A percentile compares a stretch with the other conserved stretches of the same genome.
Evolutionary conservation across 2,329 filamentous ascomycete species (phyloP).

Genomic region (Fonsecaea multimorphosa): DNA sequence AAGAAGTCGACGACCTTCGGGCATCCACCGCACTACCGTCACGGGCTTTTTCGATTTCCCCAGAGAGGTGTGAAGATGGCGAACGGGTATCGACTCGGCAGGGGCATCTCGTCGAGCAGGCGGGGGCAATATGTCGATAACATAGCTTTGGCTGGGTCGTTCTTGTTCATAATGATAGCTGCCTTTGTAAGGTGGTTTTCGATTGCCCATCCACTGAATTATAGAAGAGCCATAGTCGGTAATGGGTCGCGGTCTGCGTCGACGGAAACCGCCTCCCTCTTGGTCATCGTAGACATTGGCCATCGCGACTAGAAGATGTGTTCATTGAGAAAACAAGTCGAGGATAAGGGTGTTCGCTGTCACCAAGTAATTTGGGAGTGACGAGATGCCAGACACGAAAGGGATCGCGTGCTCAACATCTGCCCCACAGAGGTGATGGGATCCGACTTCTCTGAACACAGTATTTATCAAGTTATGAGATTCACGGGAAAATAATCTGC

Average conservation of each 20-base stretch:
- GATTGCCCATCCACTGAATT: constrained; percentile 87
- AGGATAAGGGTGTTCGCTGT: not conserved
- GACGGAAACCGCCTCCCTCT: constrained; percentile 35
- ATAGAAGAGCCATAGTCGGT: constrained; percentile 93
- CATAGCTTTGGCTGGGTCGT: constrained; percentile 84
- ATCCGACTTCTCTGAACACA: not conserved
- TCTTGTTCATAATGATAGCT: constrained; percentile 76
- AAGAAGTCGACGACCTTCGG: constrained; percentile 86
- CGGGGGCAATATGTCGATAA: constrained; percentile 90
- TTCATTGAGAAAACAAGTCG: constrained; percentile 11
- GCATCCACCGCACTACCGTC: constrained; percentile 97
- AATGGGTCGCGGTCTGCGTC: constrained; percentile 64
- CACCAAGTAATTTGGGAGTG: not conserved
- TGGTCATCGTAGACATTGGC: constrained; percentile 35
- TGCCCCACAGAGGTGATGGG: not conserved
- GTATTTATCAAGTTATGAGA: not conserved
- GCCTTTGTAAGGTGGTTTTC: constrained; percentile 76
- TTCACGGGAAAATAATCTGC: not conserved
- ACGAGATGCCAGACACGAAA: not conserved
- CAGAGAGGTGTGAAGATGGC: constrained; percentile 94
- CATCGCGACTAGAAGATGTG: constrained; percentile 21
- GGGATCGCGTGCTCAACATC: not conserved
- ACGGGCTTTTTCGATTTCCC: constrained; percentile 98
- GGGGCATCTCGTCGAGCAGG: constrained; percentile 74
- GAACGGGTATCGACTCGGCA: constrained; percentile 88